Percentiles rank a stretch among this genome's conserved stretches.
phyloP scores from a whole-genome alignment of 495 filamentous ascomycete genomes.

The Trichoderma gamsii region DNA sequence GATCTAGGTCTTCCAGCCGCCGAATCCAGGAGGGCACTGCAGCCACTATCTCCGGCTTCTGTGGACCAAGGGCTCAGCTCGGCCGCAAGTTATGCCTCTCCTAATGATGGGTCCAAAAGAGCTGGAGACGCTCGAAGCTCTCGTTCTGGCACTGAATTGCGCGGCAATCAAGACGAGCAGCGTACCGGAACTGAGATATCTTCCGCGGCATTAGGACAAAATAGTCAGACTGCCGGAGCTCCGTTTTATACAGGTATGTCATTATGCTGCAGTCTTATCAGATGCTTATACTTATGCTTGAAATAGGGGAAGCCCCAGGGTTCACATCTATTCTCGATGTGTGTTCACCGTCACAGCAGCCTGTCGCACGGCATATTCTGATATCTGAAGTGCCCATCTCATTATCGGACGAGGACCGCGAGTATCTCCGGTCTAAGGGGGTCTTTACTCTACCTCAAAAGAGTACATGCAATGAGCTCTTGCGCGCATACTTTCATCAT shows the following conservation, averaged over 20 bases:
- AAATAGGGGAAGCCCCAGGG: not conserved
- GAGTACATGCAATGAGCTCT: not conserved
- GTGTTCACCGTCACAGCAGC: not conserved
- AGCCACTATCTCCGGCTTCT: not conserved
- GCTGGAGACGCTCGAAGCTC: not conserved
- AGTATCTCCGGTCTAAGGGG: not conserved
- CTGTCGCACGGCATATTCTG: not conserved
- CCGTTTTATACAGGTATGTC: not conserved
- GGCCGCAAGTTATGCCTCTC: not conserved
- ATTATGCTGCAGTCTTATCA: not conserved
- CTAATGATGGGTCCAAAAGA: not conserved
- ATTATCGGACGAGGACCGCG: not conserved
- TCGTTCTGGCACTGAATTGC: not conserved
- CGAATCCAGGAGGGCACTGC: not conserved
- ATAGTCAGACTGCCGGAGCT: not conserved
- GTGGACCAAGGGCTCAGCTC: not conserved
- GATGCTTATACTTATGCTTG: not conserved
- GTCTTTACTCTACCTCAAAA: not conserved
- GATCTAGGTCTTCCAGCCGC: not conserved
- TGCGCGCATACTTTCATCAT: not conserved
- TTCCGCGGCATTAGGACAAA: not conserved
- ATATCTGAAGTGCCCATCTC: not conserved
- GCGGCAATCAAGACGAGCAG: not conserved
- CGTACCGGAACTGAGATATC: not conserved
- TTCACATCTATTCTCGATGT: not conserved